phyloP scores from a whole-genome alignment of 2,329 filamentous ascomycete species.

The Ilyonectria robusta region DNA sequence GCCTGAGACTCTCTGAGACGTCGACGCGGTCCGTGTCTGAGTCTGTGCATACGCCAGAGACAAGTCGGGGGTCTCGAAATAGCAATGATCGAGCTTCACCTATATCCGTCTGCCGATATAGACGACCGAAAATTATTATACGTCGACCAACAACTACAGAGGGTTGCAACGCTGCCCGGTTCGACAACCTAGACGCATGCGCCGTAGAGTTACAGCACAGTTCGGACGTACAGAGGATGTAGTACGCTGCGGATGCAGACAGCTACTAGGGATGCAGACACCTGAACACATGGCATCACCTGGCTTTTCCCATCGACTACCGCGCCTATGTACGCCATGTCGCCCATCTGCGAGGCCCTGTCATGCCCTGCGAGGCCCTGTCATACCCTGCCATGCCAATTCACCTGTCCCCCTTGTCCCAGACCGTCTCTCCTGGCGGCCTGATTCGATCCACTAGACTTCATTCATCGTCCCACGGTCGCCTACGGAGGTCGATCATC shows the following conservation, averaged over 20 bases:
- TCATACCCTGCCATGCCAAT: slow-evolving; percentile 7
- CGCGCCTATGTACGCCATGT: slow-evolving; percentile 18
- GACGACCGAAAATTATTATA: not conserved
- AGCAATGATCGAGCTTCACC: not conserved
- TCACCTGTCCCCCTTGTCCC: slow-evolving; percentile 5
- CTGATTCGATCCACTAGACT: slow-evolving; percentile 19
- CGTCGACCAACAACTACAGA: not conserved
- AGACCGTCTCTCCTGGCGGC: not conserved
- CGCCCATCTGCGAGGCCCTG: not conserved
- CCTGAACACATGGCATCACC: slow-evolving; percentile 11
- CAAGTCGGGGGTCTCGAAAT: not conserved
- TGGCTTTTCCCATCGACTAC: slow-evolving; percentile 21
- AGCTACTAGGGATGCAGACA: not conserved
- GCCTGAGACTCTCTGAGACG: not conserved
- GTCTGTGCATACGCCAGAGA: not conserved
- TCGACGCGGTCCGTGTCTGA: too few species aligned
- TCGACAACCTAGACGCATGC: not conserved
- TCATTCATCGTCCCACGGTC: slow-evolving; percentile 18
- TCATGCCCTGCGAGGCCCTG: slow-evolving; percentile 2
- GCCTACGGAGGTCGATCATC: not conserved
- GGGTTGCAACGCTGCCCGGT: not conserved
- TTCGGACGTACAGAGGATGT: not conserved
- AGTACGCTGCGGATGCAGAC: slow-evolving; percentile 8
- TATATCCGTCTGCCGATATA: not conserved
- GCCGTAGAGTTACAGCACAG: slow-evolving; percentile 2